Percentiles rank a stretch among this genome's conserved stretches.
Evolutionary conservation across 2,329 filamentous ascomycete genomes (phyloP).

Genomic region (Diaporthe sp.): DNA sequence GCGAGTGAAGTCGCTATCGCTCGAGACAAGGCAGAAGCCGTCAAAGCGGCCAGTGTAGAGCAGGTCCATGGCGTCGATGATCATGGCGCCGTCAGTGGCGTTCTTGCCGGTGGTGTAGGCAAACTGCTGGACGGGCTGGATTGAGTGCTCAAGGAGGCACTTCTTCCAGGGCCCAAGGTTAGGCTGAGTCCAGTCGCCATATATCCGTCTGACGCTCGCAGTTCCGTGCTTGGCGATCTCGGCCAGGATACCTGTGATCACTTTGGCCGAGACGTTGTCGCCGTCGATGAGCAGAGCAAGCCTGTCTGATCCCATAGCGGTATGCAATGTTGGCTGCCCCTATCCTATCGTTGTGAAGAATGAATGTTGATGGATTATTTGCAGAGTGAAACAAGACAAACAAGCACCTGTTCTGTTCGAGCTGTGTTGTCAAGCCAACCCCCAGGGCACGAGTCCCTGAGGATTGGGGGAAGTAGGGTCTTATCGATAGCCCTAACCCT

Average conservation of each 20-base stretch:
- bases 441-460: no score
- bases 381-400: neutral
- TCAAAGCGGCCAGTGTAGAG: conserved; percentile 45
- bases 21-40: conserved; percentile 43
- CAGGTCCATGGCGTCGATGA: conserved; percentile 52
- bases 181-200: conserved; percentile 48
- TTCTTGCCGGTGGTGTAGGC: conserved; percentile 50
- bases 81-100: conserved; percentile 48
- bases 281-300: conserved; percentile 48
- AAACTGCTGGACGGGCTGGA: conserved; percentile 50
- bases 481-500: neutral
- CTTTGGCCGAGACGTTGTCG: conserved; percentile 43
- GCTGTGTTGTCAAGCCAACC: neutral
- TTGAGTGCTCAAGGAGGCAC: conserved; percentile 44
- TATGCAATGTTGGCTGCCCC: neutral
- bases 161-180: conserved; percentile 44
- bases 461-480: no score
- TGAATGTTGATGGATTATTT: neutral
- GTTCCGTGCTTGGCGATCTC: conserved; percentile 49
- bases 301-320: conserved; percentile 34
- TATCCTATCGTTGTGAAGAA: neutral
- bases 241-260: conserved; percentile 39
- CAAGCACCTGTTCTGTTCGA: neutral
- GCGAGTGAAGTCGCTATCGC: conserved; percentile 47
- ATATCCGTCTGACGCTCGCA: conserved; percentile 44